Evolutionary conservation across 306 rosid genomes (phyloP), one percentile per base, ranked within the genome.

Genomic region (Pueraria montana): DNA sequence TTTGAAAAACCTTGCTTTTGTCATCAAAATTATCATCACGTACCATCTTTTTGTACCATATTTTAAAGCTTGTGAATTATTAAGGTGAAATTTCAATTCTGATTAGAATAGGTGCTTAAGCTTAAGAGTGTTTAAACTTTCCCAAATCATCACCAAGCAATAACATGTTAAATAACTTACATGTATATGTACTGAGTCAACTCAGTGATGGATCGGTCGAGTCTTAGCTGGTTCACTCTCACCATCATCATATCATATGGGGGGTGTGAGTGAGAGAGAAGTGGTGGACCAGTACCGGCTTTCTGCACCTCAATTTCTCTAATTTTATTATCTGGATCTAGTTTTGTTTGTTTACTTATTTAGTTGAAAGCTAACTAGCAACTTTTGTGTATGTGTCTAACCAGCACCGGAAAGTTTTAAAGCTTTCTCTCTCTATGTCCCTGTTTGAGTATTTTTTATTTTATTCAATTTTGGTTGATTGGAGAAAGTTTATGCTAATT

Each of bases 231-330:
- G 56, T 24, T 63, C 34, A 46, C 20, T 62, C 20, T 62, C 76
- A n/a, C 30, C 79, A 43, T 76, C 74, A 87, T 84, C 43, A 79
- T 55, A 11, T 68, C 79, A 66, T 80, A 48, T 80, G 84, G 77
- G 72, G 68, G 23, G 55, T 83, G 82, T 53, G 77, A 20, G 71
- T 48, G 46, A 66, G 84, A 38, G 64, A 63, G 48, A 56, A 80
- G 42, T 84, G 80, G 73, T 84, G 87, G 84, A 84, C 87, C 80
- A 73, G 67, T 30, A 62, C 30, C 10, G 4, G 20, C 72, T 73
- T 74, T 73, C 66, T 73, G 42, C 79, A 7, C 72, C 26, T 72
- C 69, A 79, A 34, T 13, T 61, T 27, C 45, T 16, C 2, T 38
- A 8, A 59, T 79, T 67, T 63, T 84, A 58, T 79, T 32, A 43